A percentile compares a stretch with the other conserved stretches of the same genome.
Evolutionary conservation across 768 basidiomycete genomes (phyloP).

Genomic region (Rhizopogon roseolus): DNA sequence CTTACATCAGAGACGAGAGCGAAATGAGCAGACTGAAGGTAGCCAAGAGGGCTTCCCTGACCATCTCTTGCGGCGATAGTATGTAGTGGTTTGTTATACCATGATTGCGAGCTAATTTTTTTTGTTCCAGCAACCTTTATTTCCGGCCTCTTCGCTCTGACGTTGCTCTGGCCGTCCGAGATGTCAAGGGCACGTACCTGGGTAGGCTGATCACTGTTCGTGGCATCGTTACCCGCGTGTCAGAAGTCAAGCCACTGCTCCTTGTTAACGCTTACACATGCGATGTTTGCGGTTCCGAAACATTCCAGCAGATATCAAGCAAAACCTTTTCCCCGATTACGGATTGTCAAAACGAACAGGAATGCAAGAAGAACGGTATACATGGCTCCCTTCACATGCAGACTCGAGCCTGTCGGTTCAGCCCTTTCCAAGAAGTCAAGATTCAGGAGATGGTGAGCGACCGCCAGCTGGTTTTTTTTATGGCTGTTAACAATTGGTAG

Average conservation of each 20-base stretch:
- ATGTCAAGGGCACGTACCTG: slow-evolving; percentile 82
- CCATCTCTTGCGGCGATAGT: slow-evolving; percentile 94
- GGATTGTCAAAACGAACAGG: slow-evolving; percentile 82
- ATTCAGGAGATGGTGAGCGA: slow-evolving; percentile 92
- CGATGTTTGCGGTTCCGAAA: slow-evolving; percentile 96
- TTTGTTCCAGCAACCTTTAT: slow-evolving; percentile 81
- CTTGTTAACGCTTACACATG: slow-evolving; percentile 98
- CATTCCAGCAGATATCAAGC: slow-evolving; percentile 93
- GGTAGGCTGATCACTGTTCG: slow-evolving; percentile 94
- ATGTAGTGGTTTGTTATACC: slow-evolving; percentile 31
- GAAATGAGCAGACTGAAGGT: slow-evolving; percentile 78
- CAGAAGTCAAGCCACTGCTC: slow-evolving; percentile 96
- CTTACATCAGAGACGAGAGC: slow-evolving; percentile 85
- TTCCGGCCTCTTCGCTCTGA: slow-evolving; percentile 83
- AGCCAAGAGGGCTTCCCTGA: slow-evolving; percentile 80
- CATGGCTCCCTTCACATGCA: slow-evolving; percentile 97
- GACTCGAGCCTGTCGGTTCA: slow-evolving; percentile 94
- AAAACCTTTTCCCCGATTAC: slow-evolving; percentile 87
- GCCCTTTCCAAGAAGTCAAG: slow-evolving; percentile 97
- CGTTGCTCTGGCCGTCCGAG: slow-evolving; percentile 80
- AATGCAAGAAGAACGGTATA: slow-evolving; percentile 82
- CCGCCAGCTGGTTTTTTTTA: background rate
- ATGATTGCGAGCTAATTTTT: slow-evolving; percentile 9
- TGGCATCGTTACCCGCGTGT: slow-evolving; percentile 97
- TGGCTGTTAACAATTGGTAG: slow-evolving; percentile 33